Conservation (phyloP, 2,329 filamentous ascomycete species). For the Ophiostoma perfectum region DNA sequence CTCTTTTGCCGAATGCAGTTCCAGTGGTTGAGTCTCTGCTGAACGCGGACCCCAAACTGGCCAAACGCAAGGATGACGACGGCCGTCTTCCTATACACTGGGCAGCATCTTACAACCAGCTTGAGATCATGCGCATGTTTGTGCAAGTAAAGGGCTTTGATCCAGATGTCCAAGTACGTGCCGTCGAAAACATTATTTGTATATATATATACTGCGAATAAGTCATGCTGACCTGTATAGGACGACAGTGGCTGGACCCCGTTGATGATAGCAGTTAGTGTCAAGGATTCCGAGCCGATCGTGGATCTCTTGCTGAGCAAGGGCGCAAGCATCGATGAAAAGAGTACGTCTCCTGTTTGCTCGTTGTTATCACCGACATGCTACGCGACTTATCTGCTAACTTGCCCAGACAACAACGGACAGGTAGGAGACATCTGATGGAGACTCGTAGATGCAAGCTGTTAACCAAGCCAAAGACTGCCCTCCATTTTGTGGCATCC, state of each 20-base stretch:
- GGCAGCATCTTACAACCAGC: conserved; percentile 78
- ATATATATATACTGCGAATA: conserved; percentile 38
- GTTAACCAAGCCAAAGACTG: conserved; percentile 52
- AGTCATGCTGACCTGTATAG: conserved; percentile 34
- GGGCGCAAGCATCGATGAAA: conserved; percentile 67
- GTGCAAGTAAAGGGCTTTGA: conserved; percentile 70
- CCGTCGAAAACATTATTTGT: conserved; percentile 23
- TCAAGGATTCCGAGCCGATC: conserved; percentile 65
- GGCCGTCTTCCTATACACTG: conserved; percentile 89
- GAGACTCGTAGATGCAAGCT: not conserved
- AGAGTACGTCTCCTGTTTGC: conserved; percentile 46
- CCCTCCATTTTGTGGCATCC: conserved; percentile 84
- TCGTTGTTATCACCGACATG: not conserved
- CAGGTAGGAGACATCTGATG: conserved; percentile 43
- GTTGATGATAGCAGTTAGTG: conserved; percentile 73
- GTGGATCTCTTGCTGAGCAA: conserved; percentile 62
- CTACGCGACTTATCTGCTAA: not conserved
- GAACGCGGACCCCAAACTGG: conserved; percentile 67
- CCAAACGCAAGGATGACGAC: conserved; percentile 70
- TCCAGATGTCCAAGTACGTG: conserved; percentile 59
- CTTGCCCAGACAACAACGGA: conserved; percentile 40
- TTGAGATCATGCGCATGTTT: conserved; percentile 68
- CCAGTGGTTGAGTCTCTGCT: conserved; percentile 61
- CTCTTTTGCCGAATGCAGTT: not conserved
- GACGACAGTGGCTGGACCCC: conserved; percentile 79